phyloP scores from a whole-genome alignment of 768 basidiomycete species.

The Macrolepiota fuliginosa region DNA sequence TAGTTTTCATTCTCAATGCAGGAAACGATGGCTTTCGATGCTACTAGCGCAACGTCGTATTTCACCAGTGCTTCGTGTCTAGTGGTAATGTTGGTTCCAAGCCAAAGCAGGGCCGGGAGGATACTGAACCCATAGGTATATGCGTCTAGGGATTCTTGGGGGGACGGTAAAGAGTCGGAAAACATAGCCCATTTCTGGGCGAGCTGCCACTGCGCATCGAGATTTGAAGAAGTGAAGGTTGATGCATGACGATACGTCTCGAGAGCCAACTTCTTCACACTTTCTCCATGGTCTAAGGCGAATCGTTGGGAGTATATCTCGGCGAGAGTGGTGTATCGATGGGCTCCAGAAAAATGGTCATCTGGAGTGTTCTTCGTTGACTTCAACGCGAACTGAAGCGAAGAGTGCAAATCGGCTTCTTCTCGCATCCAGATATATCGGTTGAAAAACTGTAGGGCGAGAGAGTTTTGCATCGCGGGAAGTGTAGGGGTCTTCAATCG shows the following conservation, averaged over 20 bases:
- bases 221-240: not conserved
- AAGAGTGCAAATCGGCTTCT: not conserved
- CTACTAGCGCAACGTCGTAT: constrained; percentile 7
- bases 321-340: not conserved
- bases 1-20: constrained; percentile 11
- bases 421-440: constrained; percentile 1
- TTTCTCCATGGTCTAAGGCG: not conserved
- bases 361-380: not conserved
- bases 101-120: constrained; percentile 17
- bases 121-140: constrained; percentile 13
- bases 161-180: not conserved
- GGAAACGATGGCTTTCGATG: constrained; percentile 13
- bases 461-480: not conserved
- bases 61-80: constrained; percentile 16
- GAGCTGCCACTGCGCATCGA: constrained; percentile 10
- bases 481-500: not conserved
- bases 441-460: not conserved
- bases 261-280: not conserved
- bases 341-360: not conserved
- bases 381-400: not conserved
- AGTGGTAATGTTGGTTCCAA: constrained; percentile 14
- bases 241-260: not conserved
- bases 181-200: constrained; percentile 16
- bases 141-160: constrained; percentile 12
- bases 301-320: not conserved